Base-by-base conservation (phyloP, 768 basidiomycete species). In the Suillus variegatus region DNA sequence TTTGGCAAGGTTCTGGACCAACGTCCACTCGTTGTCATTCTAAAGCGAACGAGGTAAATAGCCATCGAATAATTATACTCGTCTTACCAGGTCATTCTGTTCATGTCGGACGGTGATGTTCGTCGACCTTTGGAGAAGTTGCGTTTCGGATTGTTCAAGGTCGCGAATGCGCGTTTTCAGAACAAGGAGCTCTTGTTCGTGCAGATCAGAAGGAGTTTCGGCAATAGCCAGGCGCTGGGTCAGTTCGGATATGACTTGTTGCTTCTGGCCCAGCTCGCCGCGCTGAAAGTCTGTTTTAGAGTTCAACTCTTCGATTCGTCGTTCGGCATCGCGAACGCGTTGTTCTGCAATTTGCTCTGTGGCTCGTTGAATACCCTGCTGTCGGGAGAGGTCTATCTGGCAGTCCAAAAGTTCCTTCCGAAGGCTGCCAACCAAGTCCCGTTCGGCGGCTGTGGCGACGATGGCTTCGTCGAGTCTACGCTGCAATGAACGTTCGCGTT, bases 11-110 rank as follows among this genome's bases (percentile, higher is more conserved):
- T 77, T 74, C 61, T 80, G 74, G 9, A 85, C 82, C 56, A 89
- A 80, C 5, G 74, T 79, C 70, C 81, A 85, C 71, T 88, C 88
- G 16, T 77, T 69, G 60, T 83, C 81, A 47, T 77, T 81, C 86
- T 88, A 54, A 61, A 69, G 60, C 62, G 16, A 55, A 65, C 8
- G 62, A 43, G 44, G 64, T 47, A 43, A 18, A 62, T 44, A 47
- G 22, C 36, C 64, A 67, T 54, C 52, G 47, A 46, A 18, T 32
- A 60, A 73, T 76, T 64, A 28, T 43, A 43, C 18, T 18, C 25
- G 18, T 43, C 58, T 60, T 69, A 87, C 87, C 81, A 88, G 67
- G 58, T 82, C 77, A 22, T 82, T 80, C 5, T 72, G 71, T 61
- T 82, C 72, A 63, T 87, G 85, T 65, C 86, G 79, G 44, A 68